Base-by-base conservation (phyloP, 1,139 yeast species). In the Nadsonia commutata region DNA sequence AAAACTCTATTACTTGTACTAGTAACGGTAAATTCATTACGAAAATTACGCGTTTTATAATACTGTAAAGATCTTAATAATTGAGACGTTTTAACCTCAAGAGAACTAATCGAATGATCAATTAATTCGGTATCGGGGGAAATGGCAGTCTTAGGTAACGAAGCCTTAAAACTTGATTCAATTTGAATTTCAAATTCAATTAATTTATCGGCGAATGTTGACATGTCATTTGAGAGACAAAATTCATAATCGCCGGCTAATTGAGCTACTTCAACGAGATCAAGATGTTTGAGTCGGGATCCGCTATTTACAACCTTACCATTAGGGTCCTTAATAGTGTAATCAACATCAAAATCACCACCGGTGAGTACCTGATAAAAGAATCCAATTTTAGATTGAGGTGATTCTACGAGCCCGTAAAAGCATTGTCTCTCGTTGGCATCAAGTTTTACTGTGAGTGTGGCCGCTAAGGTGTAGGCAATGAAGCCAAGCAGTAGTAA, bases 321-420 rank as follows among this genome's bases (percentile, higher is more conserved):
- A 43, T 71, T 68, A 13, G 97, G 96, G 20, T 75, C 78, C 52
- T 68, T 76, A 50, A 90, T 72, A 36, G 74, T 66, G 62, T 83
- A 85, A 60, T 85, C 90, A 46, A 90, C 76, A 58, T 84, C 94
- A 57, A 84, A 84, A 20, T 81, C 67, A 7, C 94, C 95, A 46
- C 97, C 96, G 36, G 81, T 72, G 63, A 86, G 95, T 42, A 90
- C 96, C 17, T 95, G 86, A 68, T 85, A 90, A 60, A 85, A 83
- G 59, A 80, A 88, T 23, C 82, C 79, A 46, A 90, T 71, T 48
- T 72, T 72, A 45, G 86, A 71, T 51, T 74, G 71, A 11, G 76
- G 73, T 47, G 72, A 68, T 43, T 75, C 74, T 43, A 90, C 83
- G 60, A 80, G 74, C 18, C 80, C 73, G 63, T 82, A 86, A 61